Conservation (phyloP, 2,329 filamentous ascomycete genomes). For the Botryotinia calthae region DNA sequence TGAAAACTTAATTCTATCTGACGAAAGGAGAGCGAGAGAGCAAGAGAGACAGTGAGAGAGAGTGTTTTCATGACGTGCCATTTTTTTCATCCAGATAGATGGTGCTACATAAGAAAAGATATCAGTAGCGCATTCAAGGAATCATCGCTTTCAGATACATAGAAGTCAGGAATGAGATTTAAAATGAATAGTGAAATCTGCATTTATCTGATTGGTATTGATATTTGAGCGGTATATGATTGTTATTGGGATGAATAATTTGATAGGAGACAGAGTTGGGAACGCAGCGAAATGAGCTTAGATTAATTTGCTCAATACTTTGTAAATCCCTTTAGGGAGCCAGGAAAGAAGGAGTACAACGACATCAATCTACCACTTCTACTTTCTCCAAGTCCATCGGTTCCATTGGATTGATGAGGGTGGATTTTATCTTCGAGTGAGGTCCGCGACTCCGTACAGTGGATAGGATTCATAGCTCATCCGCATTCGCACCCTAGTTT, state of each 20-base stretch:
- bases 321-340: background rate
- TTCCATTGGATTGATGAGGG: background rate
- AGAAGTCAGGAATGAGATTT: background rate
- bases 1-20: background rate
- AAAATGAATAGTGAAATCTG: background rate
- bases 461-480: background rate
- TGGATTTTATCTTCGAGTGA: background rate
- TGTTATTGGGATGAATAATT: background rate
- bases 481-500: background rate
- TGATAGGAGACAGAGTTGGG: background rate
- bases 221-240: background rate
- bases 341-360: background rate
- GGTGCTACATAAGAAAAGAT: background rate
- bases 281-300: background rate
- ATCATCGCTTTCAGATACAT: background rate
- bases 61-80: background rate
- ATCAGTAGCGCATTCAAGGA: background rate
- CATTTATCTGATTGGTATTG: background rate
- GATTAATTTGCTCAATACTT: background rate
- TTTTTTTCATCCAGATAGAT: background rate
- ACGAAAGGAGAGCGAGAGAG: background rate
- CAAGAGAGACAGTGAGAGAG: background rate
- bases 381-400: background rate
- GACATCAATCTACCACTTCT: background rate
- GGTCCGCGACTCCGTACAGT: background rate